Base-by-base conservation (phyloP, 1,284 basidiomycete species). In the Pterula multifida region DNA sequence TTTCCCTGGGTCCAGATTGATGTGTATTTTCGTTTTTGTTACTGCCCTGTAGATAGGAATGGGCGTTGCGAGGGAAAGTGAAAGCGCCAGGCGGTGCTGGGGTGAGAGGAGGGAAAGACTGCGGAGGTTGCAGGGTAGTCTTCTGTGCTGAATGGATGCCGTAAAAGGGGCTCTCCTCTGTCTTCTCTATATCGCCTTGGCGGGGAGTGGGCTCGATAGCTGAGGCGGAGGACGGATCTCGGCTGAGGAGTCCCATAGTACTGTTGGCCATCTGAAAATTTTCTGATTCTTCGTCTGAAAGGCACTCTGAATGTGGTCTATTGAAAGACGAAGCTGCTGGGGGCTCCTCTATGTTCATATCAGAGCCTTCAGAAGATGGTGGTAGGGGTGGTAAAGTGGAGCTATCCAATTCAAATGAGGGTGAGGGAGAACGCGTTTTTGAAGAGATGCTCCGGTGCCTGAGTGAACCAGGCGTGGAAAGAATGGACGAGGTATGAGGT, bases 21-120 rank as follows among this genome's bases (percentile, higher is more conserved):
- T 6, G n/a, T 11, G 13, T 9, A 6, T 42, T 4, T 19, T 42
- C 39, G 6, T 22, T 17, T 9, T n/a, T 9, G 13, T n/a, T 19
- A 17, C 39, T 42, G 4, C 9, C 9, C 13, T n/a, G 4, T 19
- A 6, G 9, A 6, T 6, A 4, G 4, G 39, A 9, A 17, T 6
- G 39, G 6, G 39, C 19, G 17, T 42, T 42, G n/a, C 39, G n/a
- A 42, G 39, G 39, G 39, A 42, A 42, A n/a, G n/a, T 35, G 32
- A 35, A 35, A 4, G 39, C 39, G 21, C 39, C 39, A 4, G 39
- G 39, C 19, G 39, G 39, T 22, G 39, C 39, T 17, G 39, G 39
- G 4, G 39, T 42, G 39, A 42, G 4, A 22, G 39, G 39, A 42
- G 39, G 39, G 9, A 9, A 42, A 9, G 17, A 17, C 21, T 32